phyloP scores from a whole-genome alignment of 768 basidiomycete genomes.

The Pleurotus tuber-regium region DNA sequence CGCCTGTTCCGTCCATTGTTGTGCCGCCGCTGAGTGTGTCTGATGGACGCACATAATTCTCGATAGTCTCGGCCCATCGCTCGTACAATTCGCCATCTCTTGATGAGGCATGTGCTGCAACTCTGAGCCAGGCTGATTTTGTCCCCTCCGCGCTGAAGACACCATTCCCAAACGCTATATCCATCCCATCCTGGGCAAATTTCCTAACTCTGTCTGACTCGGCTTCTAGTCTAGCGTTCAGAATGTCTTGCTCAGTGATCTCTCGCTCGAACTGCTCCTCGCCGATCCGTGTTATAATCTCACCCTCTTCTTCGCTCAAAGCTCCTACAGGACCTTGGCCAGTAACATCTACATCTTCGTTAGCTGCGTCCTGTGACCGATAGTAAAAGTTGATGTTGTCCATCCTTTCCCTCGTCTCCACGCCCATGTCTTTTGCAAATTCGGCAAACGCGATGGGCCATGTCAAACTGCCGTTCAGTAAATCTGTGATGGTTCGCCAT shows the following conservation, averaged over 20 bases:
- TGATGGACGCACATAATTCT: neutral
- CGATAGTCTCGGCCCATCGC: neutral
- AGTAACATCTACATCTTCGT: constrained; percentile 4
- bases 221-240: neutral
- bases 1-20: too few species aligned
- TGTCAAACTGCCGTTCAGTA: too few species aligned
- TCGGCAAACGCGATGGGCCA: neutral
- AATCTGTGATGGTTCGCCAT: constrained; percentile 10
- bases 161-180: too few species aligned
- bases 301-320: too few species aligned
- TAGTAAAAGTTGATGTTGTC: constrained; percentile 14
- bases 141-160: too few species aligned
- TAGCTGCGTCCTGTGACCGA: constrained; percentile 10
- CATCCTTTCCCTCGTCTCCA: constrained; percentile 7
- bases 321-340: constrained; percentile 20
- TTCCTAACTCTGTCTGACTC: neutral
- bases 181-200: too few species aligned
- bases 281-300: too few species aligned
- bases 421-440: constrained; percentile 5
- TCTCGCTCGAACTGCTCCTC: too few species aligned
- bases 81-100: neutral
- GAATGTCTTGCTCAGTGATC: too few species aligned
- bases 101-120: neutral
- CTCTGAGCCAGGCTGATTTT: neutral
- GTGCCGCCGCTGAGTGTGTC: too few species aligned